Conservation (phyloP, 352 stramenopile species). For the Chloridella minuta region DNA sequence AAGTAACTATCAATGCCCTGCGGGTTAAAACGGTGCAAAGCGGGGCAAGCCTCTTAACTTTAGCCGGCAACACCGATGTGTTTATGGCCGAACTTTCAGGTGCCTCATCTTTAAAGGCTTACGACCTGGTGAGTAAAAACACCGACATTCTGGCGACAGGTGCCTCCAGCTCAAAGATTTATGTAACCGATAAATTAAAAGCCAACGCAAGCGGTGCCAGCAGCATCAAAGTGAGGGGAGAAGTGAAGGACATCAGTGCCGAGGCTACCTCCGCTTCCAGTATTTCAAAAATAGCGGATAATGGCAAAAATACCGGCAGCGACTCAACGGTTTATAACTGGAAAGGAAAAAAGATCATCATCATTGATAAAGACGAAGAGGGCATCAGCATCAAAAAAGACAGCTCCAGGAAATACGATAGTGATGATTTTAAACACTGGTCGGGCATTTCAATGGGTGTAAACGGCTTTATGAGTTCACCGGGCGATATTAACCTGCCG, state of each 20-base stretch:
- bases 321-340: background rate
- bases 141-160: background rate
- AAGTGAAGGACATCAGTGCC: background rate
- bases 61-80: background rate
- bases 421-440: background rate
- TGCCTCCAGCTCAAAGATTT: background rate
- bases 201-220: background rate
- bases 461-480: background rate
- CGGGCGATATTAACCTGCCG: background rate
- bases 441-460: background rate
- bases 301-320: background rate
- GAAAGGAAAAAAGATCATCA: background rate
- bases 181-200: background rate
- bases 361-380: no score
- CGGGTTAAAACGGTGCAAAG: background rate
- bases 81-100: background rate
- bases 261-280: background rate
- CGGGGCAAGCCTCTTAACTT: background rate
- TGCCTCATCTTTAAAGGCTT: background rate
- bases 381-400: no score
- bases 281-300: background rate
- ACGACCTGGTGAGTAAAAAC: background rate
- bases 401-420: no score
- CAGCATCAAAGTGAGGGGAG: background rate
- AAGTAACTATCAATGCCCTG: background rate